Base-by-base conservation (phyloP, 331 rosid species). In the Dryas integrifolia region DNA sequence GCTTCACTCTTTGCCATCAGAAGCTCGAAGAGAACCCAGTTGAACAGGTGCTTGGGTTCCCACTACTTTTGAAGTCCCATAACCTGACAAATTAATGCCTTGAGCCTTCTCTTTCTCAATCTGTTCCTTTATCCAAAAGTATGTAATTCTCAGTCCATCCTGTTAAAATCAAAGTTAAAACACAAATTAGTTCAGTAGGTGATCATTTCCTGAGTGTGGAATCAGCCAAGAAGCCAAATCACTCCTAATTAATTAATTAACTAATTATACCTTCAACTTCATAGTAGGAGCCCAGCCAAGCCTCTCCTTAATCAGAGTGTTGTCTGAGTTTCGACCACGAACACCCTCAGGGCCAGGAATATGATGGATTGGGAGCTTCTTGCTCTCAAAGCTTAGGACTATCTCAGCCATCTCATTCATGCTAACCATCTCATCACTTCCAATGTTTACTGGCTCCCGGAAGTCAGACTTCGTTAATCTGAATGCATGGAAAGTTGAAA, bases 371-470 rank as follows among this genome's bases (percentile, higher is more conserved):
- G 96, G 96, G 41, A 85, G 90, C 40, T 70, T 85, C 85, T 85
- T 95, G 85, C 79, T 30, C 80, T 95, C 98, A 85, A 95, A 91
- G 86, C 97, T 82, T 26, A 91, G 96, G 64, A 95, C 90, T 61
- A 91, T 94, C 82, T 91, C 98, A 60, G 97, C 97, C 98, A 91
- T 95, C 69, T 91, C 96, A 78, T 95, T 91, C 98, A 95, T 91
- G 96, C 98, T 91, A 5, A 95, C 98, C 98, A 95, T 95, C 85
- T 95, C 97, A 39, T 95, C 97, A 55, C 98, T 95, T 83, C 99
- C 99, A 76, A 92, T 89, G 73, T 95, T 95, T 70, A 92, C 96
- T 4, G 99, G 97, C 84, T 95, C 99, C 0, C 89, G 86, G 83
- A 95, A 95, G 77, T 95, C 99, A 2, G 99, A 95, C 76, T 95